Percentiles rank a stretch among this genome's conserved stretches.
Conservation (phyloP, 768 basidiomycete species). For the Steccherinum ochraceum region DNA sequence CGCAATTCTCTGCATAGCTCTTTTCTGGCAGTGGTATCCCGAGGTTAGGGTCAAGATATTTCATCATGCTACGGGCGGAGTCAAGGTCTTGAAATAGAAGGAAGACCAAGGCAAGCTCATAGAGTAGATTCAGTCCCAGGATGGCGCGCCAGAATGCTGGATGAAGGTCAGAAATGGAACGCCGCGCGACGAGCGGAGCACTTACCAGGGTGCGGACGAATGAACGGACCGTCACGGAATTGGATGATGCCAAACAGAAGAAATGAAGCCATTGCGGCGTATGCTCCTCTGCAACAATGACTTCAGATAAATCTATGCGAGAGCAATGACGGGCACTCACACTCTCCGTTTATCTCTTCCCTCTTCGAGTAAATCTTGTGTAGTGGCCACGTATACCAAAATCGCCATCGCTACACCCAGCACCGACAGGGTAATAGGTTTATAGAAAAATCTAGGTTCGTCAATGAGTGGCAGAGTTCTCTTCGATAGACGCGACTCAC, state of each 20-base stretch:
- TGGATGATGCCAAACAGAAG: conserved; percentile 81
- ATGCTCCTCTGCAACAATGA: conserved; percentile 53
- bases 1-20: conserved; percentile 79
- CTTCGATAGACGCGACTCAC: conserved; percentile 30
- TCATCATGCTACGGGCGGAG: conserved; percentile 76
- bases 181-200: neutral
- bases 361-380: conserved; percentile 80
- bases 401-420: conserved; percentile 59
- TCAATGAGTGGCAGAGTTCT: conserved; percentile 5
- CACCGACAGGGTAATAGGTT: conserved; percentile 73
- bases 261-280: conserved; percentile 70
- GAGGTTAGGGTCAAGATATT: conserved; percentile 63
- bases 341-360: conserved; percentile 75
- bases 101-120: conserved; percentile 79
- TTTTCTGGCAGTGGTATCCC: conserved; percentile 76
- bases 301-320: conserved; percentile 1
- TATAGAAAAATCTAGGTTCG: conserved; percentile 70
- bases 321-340: conserved; percentile 36
- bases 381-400: conserved; percentile 77
- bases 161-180: neutral
- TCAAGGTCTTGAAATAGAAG: conserved; percentile 79
- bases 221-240: conserved; percentile 85
- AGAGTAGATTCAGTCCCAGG: conserved; percentile 75
- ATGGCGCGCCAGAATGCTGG: conserved; percentile 73
- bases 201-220: conserved; percentile 69